Evolutionary conservation across 108 stramenopile genomes (phyloP).

Genomic region (Bacterosira constricta): DNA sequence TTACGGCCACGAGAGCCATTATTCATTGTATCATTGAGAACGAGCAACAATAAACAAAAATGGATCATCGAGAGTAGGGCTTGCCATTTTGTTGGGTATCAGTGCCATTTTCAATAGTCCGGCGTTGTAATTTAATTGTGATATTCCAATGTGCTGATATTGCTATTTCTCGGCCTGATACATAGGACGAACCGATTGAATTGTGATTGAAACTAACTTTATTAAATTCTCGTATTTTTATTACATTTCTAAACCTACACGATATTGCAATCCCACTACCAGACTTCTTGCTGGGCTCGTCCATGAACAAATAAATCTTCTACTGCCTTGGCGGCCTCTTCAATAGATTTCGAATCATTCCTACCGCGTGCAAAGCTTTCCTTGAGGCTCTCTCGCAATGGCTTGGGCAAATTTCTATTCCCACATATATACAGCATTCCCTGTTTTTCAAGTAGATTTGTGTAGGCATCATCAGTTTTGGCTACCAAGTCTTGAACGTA

Average conservation of each 20-base stretch:
- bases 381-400: conserved; percentile 53
- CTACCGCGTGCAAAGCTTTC: conserved; percentile 47
- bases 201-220: no score
- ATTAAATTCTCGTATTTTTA: no score
- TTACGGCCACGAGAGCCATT: no score
- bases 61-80: not conserved
- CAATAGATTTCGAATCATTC: conserved; percentile 24
- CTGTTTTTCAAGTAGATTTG: conserved; percentile 34
- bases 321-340: conserved; percentile 48
- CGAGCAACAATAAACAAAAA: no score
- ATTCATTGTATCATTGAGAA: no score
- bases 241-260: no score
- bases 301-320: conserved; percentile 63
- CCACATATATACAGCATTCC: conserved; percentile 80
- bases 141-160: no score
- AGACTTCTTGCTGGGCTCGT: conserved; percentile 65
- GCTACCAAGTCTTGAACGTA: conserved; percentile 90
- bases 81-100: not conserved
- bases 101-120: not conserved
- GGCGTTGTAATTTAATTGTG: no score
- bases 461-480: conserved; percentile 55
- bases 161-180: no score
- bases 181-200: no score
- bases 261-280: conserved; percentile 30
- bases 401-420: conserved; percentile 66